Evolutionary conservation across 441 rosid genomes (phyloP), one percentile per base, ranked within the genome.

Genomic region (Omphalea diandra): DNA sequence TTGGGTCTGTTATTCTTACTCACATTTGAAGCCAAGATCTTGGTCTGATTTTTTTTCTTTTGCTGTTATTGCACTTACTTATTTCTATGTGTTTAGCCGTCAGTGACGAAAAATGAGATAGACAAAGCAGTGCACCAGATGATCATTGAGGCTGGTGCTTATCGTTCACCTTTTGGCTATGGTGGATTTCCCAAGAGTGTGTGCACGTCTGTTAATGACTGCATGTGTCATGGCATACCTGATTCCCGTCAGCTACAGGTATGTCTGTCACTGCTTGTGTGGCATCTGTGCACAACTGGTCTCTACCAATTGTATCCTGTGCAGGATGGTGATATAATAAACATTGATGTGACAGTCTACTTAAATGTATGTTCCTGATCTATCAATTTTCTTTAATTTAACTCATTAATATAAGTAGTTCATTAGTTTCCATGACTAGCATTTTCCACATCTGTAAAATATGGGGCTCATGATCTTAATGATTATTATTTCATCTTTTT

Each of bases 171-270:
- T 77, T 95, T 94, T 79, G 98, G 96, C 56, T 90, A 94, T 73
- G 98, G 97, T 41, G 90, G 93, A 22, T 94, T 94, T 75, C 98
- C 97, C 2, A 89, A 94, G 74, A 91, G 97, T 74, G 95, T 91
- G 0, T 94, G 96, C 66, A 91, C 97, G 38, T 94, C 98, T 2
- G 95, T 94, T 55, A 94, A 94, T 66, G 98, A 94, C 77, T 90
- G 98, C 83, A 86, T 89, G 92, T 94, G 96, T 77, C 98, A 94
- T 8, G 97, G 95, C 50, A 88, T 94, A 82, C 98, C 98, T 26
- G 97, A 91, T 85, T 89, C 97, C 76, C 91, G 98, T 49, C 97
- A 88, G 81, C 85, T 90, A 46, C 95, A 89, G 97, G 98, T 93
- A 40, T 56, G 32, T 68, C 61, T 56, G 59, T 56, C 62, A 53